phyloP scores from a whole-genome alignment of 2,329 filamentous ascomycete genomes.

The Xylaria digitata region DNA sequence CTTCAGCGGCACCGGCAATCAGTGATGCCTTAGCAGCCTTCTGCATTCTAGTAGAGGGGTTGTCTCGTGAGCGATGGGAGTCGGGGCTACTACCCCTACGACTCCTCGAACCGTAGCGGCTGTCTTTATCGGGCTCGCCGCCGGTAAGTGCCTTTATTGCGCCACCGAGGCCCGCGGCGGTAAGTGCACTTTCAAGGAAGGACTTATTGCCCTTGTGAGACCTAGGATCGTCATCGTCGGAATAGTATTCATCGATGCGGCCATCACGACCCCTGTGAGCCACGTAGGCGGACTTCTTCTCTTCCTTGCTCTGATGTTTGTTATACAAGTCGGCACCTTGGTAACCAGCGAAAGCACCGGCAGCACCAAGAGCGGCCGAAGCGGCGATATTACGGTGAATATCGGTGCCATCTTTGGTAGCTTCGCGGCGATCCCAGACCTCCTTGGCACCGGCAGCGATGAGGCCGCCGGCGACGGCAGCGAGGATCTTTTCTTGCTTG shows the following conservation, averaged over 20 bases:
- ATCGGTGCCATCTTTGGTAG: constrained; percentile 60
- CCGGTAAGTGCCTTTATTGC: constrained; percentile 70
- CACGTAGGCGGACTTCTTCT: constrained; percentile 65
- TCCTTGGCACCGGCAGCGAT: constrained; percentile 75
- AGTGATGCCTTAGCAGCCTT: constrained; percentile 93
- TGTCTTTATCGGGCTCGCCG: constrained; percentile 58
- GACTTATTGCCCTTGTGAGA: constrained; percentile 72
- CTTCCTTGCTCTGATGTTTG: constrained; percentile 67
- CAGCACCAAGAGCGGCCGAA: constrained; percentile 71
- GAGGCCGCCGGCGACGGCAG: constrained; percentile 72
- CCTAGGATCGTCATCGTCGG: constrained; percentile 64
- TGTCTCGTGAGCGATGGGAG: constrained; percentile 61
- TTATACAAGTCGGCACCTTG: constrained; percentile 72
- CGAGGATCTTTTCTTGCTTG: constrained; percentile 74
- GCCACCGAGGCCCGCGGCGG: constrained; percentile 70
- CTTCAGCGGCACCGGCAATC: constrained; percentile 89
- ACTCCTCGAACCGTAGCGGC: constrained; percentile 52
- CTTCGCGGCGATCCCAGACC: constrained; percentile 71
- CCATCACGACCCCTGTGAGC: constrained; percentile 67
- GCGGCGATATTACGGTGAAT: constrained; percentile 69
- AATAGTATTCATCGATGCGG: constrained; percentile 65
- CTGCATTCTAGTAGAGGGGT: constrained; percentile 70
- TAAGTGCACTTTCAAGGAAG: constrained; percentile 71
- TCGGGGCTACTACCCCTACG: constrained; percentile 60
- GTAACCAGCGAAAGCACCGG: constrained; percentile 72